phyloP scores from a whole-genome alignment of 257 asterid species.

The Oldenlandia corymbosa region DNA sequence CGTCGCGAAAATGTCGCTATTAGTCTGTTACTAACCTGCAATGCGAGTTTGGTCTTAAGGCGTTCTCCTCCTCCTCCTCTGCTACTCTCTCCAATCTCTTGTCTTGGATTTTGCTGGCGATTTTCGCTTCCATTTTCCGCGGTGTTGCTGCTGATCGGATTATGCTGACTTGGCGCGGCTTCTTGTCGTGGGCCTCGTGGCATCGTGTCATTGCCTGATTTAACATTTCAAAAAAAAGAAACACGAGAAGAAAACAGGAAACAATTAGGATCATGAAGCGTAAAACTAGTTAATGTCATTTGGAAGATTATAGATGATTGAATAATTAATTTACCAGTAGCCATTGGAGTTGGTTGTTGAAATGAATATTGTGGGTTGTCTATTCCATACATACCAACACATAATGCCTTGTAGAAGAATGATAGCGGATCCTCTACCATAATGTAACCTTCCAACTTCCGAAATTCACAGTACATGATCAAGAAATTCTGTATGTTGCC shows the following conservation, averaged over 20 bases:
- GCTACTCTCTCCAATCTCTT: conserved; percentile 18
- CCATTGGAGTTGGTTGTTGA: conserved; percentile 24
- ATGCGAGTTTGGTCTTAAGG: conserved; percentile 32
- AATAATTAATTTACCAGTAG: conserved; percentile 39
- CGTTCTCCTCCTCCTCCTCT: background rate
- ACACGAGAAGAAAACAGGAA: too few species aligned
- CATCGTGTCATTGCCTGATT: conserved; percentile 15
- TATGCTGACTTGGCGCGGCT: background rate
- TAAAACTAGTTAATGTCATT: too few species aligned
- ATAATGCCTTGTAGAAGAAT: conserved; percentile 44
- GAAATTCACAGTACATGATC: conserved; percentile 44
- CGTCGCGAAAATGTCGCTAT: too few species aligned
- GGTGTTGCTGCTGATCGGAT: background rate
- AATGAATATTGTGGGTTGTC: conserved; percentile 10
- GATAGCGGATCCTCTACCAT: conserved; percentile 51
- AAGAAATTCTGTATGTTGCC: conserved; percentile 50
- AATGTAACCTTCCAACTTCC: conserved; percentile 43
- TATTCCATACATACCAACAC: conserved; percentile 36
- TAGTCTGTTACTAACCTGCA: conserved; percentile 53
- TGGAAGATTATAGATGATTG: too few species aligned
- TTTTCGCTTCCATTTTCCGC: background rate
- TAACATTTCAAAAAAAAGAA: too few species aligned
- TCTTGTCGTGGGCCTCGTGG: conserved; percentile 15
- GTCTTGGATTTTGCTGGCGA: too few species aligned
- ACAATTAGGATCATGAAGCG: too few species aligned